Percentiles rank a stretch among this genome's conserved stretches.
Evolutionary conservation across 2,329 filamentous ascomycete genomes (phyloP).

Genomic region (Exophiala oligosperma): DNA sequence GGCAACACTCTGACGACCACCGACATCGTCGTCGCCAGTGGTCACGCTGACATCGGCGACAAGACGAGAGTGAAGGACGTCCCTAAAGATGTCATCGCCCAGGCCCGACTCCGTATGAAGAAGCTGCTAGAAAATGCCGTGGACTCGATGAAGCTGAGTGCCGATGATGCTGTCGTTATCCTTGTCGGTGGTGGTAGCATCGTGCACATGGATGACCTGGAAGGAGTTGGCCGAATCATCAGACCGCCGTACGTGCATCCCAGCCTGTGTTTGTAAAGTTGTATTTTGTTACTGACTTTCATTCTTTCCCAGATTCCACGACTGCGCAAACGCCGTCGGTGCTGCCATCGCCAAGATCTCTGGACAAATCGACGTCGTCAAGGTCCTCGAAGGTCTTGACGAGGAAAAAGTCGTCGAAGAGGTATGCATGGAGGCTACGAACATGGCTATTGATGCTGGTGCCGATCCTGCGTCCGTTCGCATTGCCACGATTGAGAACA

Average conservation of each 20-base stretch:
- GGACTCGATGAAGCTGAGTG: slow-evolving; percentile 58
- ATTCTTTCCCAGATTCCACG: slow-evolving; percentile 40
- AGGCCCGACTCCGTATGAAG: slow-evolving; percentile 42
- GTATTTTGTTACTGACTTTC: background rate
- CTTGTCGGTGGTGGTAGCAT: slow-evolving; percentile 61
- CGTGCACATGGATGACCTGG: slow-evolving; percentile 49
- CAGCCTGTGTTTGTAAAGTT: too few species aligned
- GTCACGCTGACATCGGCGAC: slow-evolving; percentile 31
- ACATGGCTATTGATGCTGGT: slow-evolving; percentile 19
- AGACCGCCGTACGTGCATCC: slow-evolving; percentile 40
- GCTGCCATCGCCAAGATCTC: slow-evolving; percentile 59
- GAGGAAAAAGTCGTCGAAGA: slow-evolving; percentile 31
- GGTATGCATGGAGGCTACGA: slow-evolving; percentile 25
- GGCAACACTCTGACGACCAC: slow-evolving; percentile 55
- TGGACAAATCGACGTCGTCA: slow-evolving; percentile 54
- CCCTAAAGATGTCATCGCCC: slow-evolving; percentile 36
- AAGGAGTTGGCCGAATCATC: slow-evolving; percentile 53
- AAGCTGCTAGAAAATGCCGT: slow-evolving; percentile 53
- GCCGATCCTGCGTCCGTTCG: slow-evolving; percentile 26
- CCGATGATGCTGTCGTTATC: slow-evolving; percentile 50
- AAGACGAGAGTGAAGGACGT: slow-evolving; percentile 26
- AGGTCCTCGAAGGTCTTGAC: slow-evolving; percentile 34
- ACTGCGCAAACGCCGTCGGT: slow-evolving; percentile 61
- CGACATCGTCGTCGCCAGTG: slow-evolving; percentile 47
- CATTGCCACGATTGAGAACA: slow-evolving; percentile 38